Evolutionary conservation across 768 basidiomycete genomes (phyloP).

Genomic region (Psilocybe cyanescens): DNA sequence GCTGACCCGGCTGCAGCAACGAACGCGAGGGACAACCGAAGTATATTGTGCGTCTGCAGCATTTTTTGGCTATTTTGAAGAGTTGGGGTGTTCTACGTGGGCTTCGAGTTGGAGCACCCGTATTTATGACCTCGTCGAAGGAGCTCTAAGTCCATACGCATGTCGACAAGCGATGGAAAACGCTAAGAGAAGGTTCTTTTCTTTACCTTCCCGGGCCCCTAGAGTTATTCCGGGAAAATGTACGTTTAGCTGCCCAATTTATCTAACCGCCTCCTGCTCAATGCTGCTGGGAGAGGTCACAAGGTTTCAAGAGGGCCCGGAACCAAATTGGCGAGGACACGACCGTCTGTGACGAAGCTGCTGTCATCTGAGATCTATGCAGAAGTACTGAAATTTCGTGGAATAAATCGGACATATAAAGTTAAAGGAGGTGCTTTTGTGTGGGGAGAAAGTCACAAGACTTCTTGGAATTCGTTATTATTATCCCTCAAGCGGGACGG

Average conservation of each 20-base stretch:
- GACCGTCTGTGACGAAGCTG: background rate
- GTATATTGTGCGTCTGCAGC: background rate
- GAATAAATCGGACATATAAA: constrained; percentile 17
- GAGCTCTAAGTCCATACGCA: background rate
- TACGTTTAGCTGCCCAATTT: background rate
- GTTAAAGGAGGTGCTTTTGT: constrained; percentile 13
- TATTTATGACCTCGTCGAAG: background rate
- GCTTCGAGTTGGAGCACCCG: background rate
- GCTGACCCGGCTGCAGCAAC: background rate
- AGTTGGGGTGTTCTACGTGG: background rate
- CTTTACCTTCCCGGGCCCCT: background rate
- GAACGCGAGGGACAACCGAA: background rate
- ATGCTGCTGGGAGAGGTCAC: background rate
- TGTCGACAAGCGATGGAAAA: background rate
- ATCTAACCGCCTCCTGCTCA: background rate
- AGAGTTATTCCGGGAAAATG: too few relatives aligned
- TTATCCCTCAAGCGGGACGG: background rate
- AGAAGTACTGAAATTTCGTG: constrained; percentile 3
- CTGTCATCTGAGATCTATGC: background rate
- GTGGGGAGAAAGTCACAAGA: constrained; percentile 6
- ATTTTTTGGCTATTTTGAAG: background rate
- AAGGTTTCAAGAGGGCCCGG: background rate
- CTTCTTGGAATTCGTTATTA: background rate
- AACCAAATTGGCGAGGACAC: background rate
- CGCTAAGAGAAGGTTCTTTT: background rate